phyloP scores from a whole-genome alignment of 352 stramenopile species.

The Globisporangium spiculum region DNA sequence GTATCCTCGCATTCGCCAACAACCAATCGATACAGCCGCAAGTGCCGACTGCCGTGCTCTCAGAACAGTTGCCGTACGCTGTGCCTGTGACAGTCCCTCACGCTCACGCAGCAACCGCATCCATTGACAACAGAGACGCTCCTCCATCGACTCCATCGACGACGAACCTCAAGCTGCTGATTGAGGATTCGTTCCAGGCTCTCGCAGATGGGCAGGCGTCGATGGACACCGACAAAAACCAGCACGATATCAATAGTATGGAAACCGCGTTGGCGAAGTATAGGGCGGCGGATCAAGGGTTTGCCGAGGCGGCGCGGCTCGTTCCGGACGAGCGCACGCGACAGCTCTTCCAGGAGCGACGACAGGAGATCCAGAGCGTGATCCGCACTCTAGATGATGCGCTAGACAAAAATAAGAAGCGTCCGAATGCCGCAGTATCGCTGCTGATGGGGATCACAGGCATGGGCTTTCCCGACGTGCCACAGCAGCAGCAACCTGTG shows the following conservation, averaged over 20 bases:
- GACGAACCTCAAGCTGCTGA: constrained; percentile 19
- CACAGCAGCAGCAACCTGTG: not conserved
- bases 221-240: not conserved
- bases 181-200: constrained; percentile 42
- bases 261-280: constrained; percentile 29
- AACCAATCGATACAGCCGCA: not conserved
- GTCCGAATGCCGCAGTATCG: not conserved
- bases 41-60: not conserved
- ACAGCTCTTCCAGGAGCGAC: constrained; percentile 28
- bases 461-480: constrained; percentile 1
- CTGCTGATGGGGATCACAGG: constrained; percentile 12
- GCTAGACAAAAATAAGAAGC: not conserved
- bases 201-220: constrained; percentile 32
- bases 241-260: not conserved
- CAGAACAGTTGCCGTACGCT: not conserved
- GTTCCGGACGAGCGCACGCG: constrained; percentile 39
- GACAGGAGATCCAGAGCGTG: constrained; percentile 31
- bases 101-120: not conserved
- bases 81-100: constrained; percentile 5
- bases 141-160: too few species aligned
- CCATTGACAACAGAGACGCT: not conserved
- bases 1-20: constrained; percentile 20
- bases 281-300: constrained; percentile 28
- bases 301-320: constrained; percentile 30
- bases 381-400: constrained; percentile 18